A percentile compares a stretch with the other conserved stretches of the same genome.
phyloP scores from a whole-genome alignment of 257 asterid species.

The Rehmannia glutinosa region DNA sequence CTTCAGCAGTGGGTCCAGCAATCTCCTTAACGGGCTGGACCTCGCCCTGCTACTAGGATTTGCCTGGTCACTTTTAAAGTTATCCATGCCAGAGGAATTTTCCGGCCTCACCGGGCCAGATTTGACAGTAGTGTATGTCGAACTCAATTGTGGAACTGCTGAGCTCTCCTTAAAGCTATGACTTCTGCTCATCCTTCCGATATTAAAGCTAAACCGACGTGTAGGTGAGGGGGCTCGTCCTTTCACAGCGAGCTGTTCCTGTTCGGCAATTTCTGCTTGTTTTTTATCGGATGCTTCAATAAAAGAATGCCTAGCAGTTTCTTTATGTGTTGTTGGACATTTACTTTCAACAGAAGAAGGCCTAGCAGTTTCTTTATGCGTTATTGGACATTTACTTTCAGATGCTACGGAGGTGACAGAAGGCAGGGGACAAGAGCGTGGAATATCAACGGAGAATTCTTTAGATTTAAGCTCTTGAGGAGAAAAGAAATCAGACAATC shows the following conservation, averaged over 20 bases:
- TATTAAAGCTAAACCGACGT: slow-evolving; percentile 69
- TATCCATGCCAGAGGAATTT: slow-evolving; percentile 29
- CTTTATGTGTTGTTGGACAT: slow-evolving; percentile 18
- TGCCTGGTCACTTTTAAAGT: slow-evolving; percentile 37
- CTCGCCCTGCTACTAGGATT: slow-evolving; percentile 43
- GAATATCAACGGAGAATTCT: slow-evolving; percentile 34
- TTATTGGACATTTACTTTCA: too few relatives aligned
- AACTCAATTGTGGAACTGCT: slow-evolving; percentile 38
- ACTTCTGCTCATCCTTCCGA: slow-evolving; percentile 78
- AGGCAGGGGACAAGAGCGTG: slow-evolving; percentile 66
- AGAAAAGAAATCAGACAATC: slow-evolving; percentile 47
- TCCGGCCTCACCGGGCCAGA: slow-evolving; percentile 51
- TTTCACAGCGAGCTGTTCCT: slow-evolving; percentile 34
- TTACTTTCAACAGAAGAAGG: slow-evolving; percentile 33
- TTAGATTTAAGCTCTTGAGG: slow-evolving; percentile 39
- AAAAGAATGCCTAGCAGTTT: slow-evolving; percentile 26
- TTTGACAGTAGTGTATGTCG: slow-evolving; percentile 32
- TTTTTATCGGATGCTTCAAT: slow-evolving; percentile 30
- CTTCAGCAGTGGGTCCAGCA: slow-evolving; percentile 72
- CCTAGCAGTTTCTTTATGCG: slow-evolving; percentile 20
- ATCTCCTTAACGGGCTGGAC: slow-evolving; percentile 85
- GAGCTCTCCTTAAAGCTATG: slow-evolving; percentile 80
- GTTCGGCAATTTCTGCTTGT: slow-evolving; percentile 31
- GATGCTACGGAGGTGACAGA: too few relatives aligned
- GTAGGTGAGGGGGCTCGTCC: slow-evolving; percentile 71